Percentiles rank a stretch among this genome's conserved stretches.
phyloP scores from a whole-genome alignment of 768 basidiomycete species.

The Wakefieldia striispora region DNA sequence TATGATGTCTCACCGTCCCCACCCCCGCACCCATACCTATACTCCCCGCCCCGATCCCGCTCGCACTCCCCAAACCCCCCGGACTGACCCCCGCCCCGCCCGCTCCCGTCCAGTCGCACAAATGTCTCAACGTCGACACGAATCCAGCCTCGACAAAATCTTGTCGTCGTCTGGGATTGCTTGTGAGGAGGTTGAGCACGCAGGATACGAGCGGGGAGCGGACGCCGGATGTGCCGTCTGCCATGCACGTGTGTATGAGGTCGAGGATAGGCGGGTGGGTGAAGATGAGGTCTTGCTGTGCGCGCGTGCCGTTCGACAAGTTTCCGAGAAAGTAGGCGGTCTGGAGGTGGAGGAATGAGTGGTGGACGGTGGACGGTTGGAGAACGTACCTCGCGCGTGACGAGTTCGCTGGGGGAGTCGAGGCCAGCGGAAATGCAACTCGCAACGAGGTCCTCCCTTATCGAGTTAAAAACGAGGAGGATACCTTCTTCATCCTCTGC shows the following conservation, averaged over 20 bases:
- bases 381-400: conserved; percentile 48
- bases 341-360: conserved; percentile 23
- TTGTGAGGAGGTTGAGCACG: conserved; percentile 53
- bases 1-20: conserved; percentile 26
- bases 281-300: conserved; percentile 54
- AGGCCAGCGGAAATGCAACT: conserved; percentile 47
- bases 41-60: conserved; percentile 4
- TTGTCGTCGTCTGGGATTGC: conserved; percentile 35
- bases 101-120: conserved; percentile 38
- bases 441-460: conserved; percentile 48
- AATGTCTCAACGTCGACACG: conserved; percentile 40
- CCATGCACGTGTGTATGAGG: conserved; percentile 56
- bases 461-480: conserved; percentile 52
- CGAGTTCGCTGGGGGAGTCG: conserved; percentile 49
- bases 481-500: conserved; percentile 66
- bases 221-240: conserved; percentile 54
- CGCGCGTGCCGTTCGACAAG: conserved; percentile 56
- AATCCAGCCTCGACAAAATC: conserved; percentile 46
- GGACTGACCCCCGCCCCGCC: conserved; percentile 29
- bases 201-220: conserved; percentile 61
- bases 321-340: conserved; percentile 66
- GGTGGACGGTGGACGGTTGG: no score
- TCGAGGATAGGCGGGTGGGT: conserved; percentile 48
- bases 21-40: not conserved
- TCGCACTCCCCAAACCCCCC: conserved; percentile 19